Evolutionary conservation across 371 early-diverging fungal genomes (phyloP).

Genomic region (Cokeromyces recurvatus): DNA sequence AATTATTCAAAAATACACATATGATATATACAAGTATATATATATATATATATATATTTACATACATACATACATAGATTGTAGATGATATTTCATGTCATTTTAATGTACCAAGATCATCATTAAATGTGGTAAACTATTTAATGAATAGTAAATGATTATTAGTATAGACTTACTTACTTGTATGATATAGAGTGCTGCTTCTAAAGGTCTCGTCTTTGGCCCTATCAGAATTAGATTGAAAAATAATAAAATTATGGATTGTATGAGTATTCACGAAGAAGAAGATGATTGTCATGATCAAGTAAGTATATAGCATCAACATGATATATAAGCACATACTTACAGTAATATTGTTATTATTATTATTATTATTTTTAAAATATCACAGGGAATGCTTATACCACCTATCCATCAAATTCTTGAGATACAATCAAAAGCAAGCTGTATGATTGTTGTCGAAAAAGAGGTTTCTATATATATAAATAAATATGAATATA

Average conservation of each 20-base stretch:
- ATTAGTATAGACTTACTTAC: background rate
- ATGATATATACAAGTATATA: background rate
- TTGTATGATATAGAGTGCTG: slow-evolving; percentile 24
- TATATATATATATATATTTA: background rate
- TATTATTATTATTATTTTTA: background rate
- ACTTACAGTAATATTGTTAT: background rate
- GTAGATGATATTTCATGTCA: slow-evolving; percentile 31
- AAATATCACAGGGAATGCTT: slow-evolving; percentile 19
- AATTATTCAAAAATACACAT: background rate
- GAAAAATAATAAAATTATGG: slow-evolving; percentile 25
- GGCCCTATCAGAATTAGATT: slow-evolving; percentile 33
- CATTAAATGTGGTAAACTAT: slow-evolving; percentile 34
- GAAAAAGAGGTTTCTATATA: slow-evolving; percentile 38
- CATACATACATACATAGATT: slow-evolving; percentile 32
- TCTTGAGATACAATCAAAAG: slow-evolving; percentile 24
- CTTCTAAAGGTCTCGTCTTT: slow-evolving; percentile 38
- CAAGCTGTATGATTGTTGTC: slow-evolving; percentile 33
- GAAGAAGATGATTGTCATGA: slow-evolving; percentile 15
- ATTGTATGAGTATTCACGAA: slow-evolving; percentile 19
- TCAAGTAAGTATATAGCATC: too few species aligned
- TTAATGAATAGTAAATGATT: background rate
- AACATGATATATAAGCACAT: background rate
- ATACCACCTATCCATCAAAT: slow-evolving; percentile 38
- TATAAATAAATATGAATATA: background rate
- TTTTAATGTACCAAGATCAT: slow-evolving; percentile 36